Evolutionary conservation across 2,329 filamentous ascomycete species (phyloP), one percentile per base, ranked within the genome.

Genomic region (Torrubiellomyces zombiae): DNA sequence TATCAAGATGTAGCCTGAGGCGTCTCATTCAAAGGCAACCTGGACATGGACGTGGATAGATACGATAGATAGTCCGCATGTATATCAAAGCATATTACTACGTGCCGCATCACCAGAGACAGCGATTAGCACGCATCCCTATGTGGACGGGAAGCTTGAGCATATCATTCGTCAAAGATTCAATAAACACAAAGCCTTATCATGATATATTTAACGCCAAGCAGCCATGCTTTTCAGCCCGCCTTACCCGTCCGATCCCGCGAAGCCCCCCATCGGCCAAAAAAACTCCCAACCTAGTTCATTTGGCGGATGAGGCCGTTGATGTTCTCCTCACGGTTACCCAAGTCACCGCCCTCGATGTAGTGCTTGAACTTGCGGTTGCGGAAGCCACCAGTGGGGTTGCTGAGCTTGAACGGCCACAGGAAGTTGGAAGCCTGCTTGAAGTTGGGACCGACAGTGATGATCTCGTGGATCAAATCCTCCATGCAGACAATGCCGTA

Each of bases 351-450:
- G 61, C 86, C 89, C 70, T 94, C 80, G 38, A 95, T 80, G 67
- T 81, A 95, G 69, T 95, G 85, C 70, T 83, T 89, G 75, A 95
- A 95, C 71, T 95, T 98, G 63, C 89, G 72, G 48, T 78, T 61
- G 46, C 78, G 77, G 82, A 95, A 98, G 40, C 89, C 86, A 57
- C 89, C 89, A 45, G 65, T 95, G 53, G 89, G 89, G 75, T 92
- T 94, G 73, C 74, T 83, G 44, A 98, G 79, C 79, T 98, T 95
- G 76, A 98, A 98, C 54, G 89, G 89, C 89, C 89, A 98, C 44
- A 95, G 66, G 75, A 95, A 95, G 78, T 95, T 98, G 67, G 76
- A 73, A 50, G 81, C 83, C 68, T 94, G 85, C 77, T 94, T 95
- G 79, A 89, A 91, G 76, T 95, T 95, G 67, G 86, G 86, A 55